phyloP scores from a whole-genome alignment of 345 rosid genomes.

The Salix viminalis region DNA sequence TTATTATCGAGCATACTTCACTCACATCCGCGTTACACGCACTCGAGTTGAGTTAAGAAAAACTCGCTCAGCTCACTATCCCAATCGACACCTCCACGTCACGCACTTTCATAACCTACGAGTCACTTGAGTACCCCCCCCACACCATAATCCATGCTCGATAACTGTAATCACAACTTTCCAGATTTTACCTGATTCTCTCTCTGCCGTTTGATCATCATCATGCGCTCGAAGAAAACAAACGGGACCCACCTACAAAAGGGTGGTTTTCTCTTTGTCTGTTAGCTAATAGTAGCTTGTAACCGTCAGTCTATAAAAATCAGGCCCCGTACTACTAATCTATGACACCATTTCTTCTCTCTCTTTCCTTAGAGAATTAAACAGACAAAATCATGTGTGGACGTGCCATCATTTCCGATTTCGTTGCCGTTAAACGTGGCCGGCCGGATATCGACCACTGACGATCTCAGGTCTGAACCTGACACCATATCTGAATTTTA shows the following conservation, averaged over 20 bases:
- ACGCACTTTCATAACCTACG: not conserved
- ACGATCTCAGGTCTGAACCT: constrained; percentile 61
- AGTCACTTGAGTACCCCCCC: not conserved
- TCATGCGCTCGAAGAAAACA: not conserved
- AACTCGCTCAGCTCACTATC: not conserved
- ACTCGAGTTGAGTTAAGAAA: not conserved
- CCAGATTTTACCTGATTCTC: constrained; percentile 4
- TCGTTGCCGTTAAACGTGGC: constrained; percentile 31
- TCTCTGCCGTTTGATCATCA: constrained; percentile 31
- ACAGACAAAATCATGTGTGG: constrained; percentile 58
- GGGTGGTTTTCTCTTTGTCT: constrained; percentile 2
- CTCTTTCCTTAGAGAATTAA: not conserved
- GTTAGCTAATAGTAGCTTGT: not conserved
- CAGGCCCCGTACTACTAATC: not conserved
- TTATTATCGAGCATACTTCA: too few relatives aligned
- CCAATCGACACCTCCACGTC: constrained; percentile 15
- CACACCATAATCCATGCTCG: not conserved
- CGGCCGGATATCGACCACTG: constrained; percentile 44
- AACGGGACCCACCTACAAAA: not conserved
- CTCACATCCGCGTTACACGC: too few relatives aligned
- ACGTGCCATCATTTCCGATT: constrained; percentile 59
- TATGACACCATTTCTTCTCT: not conserved
- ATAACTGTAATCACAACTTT: not conserved
- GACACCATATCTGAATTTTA: constrained; percentile 48
- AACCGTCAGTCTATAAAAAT: constrained; percentile 24